These are phyloP conservation scores for Ogataea polymorpha DNA, from an alignment of 805 yeast species.

Conservation along the genomic window DNA sequence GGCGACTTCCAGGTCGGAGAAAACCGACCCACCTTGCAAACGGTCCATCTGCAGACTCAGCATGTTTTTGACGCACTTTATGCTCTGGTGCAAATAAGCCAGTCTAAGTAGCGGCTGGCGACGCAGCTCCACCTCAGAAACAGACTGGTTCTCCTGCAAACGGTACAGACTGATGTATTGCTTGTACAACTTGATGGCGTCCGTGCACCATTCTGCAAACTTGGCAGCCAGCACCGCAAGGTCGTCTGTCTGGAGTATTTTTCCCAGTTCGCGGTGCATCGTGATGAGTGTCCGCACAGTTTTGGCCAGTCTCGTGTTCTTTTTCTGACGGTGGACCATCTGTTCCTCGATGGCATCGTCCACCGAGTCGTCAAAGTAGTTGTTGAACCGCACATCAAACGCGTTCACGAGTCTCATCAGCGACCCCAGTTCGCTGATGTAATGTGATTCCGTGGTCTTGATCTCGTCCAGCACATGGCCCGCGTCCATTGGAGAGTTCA, in stretches of 20 bases:
- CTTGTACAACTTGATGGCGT: conserved; percentile 19
- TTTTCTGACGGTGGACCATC: conserved; percentile 15
- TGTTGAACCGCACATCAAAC: conserved; percentile 29
- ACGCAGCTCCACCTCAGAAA: conserved; percentile 28
- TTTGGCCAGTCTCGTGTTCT: conserved; percentile 20
- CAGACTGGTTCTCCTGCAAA: conserved; percentile 22
- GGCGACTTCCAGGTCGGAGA: conserved; percentile 26
- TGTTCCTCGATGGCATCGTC: conserved; percentile 26
- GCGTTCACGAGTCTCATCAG: conserved; percentile 20
- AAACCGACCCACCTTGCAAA: conserved; percentile 18
- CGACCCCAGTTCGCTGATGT: conserved; percentile 20
- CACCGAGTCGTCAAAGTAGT: conserved; percentile 28
- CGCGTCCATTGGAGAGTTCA: not conserved
- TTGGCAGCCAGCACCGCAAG: conserved; percentile 10
- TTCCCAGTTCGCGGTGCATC: conserved; percentile 19
- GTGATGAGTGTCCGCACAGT: conserved; percentile 14
- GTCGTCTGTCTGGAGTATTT: conserved; percentile 14
- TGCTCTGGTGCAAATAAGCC: conserved; percentile 24
- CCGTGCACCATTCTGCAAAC: conserved; percentile 27
- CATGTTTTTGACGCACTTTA: conserved; percentile 21
- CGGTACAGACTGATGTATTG: conserved; percentile 24
- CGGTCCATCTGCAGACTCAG: conserved; percentile 19
- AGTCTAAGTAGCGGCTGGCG: conserved; percentile 32
- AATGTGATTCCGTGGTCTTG: conserved; percentile 18
- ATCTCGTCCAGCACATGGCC: conserved; percentile 11